Percentiles rank a stretch among this genome's conserved stretches.
phyloP scores from a whole-genome alignment of 2,329 filamentous ascomycete genomes.

The Apiospora arundinis region DNA sequence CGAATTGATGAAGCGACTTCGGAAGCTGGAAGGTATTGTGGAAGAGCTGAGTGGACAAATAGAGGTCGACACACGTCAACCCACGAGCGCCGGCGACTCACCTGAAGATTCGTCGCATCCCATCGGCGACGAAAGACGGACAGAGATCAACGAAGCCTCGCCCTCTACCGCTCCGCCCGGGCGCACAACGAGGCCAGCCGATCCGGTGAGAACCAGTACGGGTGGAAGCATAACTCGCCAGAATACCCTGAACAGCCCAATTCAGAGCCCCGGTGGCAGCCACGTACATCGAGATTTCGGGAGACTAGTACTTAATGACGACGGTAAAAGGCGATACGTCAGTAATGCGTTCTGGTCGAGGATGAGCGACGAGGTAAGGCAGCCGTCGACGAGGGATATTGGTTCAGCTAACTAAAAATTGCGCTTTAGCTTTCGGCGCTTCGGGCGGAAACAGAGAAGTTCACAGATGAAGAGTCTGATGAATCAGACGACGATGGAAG shows the following conservation, averaged over 20 bases:
- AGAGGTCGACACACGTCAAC: conserved; percentile 56
- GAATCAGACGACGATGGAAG: conserved; percentile 66
- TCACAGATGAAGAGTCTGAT: conserved; percentile 62
- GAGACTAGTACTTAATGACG: conserved; percentile 72
- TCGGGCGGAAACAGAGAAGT: conserved; percentile 55
- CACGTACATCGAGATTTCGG: conserved; percentile 63
- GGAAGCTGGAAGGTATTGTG: conserved; percentile 78
- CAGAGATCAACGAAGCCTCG: conserved; percentile 28
- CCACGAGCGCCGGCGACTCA: conserved; percentile 43
- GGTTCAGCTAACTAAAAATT: conserved; percentile 29
- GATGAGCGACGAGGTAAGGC: conserved; percentile 73
- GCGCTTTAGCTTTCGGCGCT: conserved; percentile 49
- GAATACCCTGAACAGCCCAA: conserved; percentile 28
- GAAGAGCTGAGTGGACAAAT: conserved; percentile 71
- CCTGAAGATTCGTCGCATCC: conserved; percentile 44
- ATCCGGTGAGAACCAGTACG: background rate
- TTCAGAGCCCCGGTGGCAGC: conserved; percentile 37
- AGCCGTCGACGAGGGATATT: background rate
- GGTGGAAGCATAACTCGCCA: background rate
- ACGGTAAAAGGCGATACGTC: conserved; percentile 73
- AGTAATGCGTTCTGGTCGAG: conserved; percentile 80
- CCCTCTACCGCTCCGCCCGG: background rate
- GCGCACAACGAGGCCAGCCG: background rate
- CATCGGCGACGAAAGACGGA: conserved; percentile 17
- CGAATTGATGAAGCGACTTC: conserved; percentile 74